These are phyloP conservation scores for Cyamopsis tetragonoloba DNA, from an alignment of 306 rosid genomes.

Conservation along the genomic window DNA sequence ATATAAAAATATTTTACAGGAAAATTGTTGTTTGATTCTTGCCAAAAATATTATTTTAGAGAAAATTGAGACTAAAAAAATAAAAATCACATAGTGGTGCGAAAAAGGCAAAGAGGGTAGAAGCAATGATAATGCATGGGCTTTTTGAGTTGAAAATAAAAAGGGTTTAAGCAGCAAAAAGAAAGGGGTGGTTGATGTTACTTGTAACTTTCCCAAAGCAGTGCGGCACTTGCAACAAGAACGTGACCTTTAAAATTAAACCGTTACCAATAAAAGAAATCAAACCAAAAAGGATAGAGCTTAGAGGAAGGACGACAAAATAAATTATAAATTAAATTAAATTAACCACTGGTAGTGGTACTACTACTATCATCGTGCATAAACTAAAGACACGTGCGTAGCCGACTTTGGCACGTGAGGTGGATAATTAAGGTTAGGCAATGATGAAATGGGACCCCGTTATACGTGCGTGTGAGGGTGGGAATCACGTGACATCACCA, in stretches of 20 bases:
- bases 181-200: constrained; percentile 49
- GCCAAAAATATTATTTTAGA: no score
- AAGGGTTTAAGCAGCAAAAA: constrained; percentile 43
- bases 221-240: constrained; percentile 45
- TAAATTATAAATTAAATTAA: constrained; percentile 14
- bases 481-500: constrained; percentile 68
- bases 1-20: no score
- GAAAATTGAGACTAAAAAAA: no score
- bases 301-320: no score
- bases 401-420: constrained; percentile 57
- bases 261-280: not conserved
- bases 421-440: constrained; percentile 33
- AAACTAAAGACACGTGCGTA: constrained; percentile 37
- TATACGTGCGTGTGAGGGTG: constrained; percentile 56
- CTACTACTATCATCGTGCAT: not conserved
- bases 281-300: no score
- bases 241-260: constrained; percentile 43
- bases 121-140: constrained; percentile 24
- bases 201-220: constrained; percentile 41
- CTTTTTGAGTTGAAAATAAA: constrained; percentile 33
- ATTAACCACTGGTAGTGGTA: not conserved
- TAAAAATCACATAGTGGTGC: constrained; percentile 34
- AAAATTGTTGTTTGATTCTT: no score
- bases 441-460: constrained; percentile 42
- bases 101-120: constrained; percentile 36